Evolutionary conservation across 1,284 basidiomycete genomes (phyloP).

Genomic region (Tilletia walkeri): DNA sequence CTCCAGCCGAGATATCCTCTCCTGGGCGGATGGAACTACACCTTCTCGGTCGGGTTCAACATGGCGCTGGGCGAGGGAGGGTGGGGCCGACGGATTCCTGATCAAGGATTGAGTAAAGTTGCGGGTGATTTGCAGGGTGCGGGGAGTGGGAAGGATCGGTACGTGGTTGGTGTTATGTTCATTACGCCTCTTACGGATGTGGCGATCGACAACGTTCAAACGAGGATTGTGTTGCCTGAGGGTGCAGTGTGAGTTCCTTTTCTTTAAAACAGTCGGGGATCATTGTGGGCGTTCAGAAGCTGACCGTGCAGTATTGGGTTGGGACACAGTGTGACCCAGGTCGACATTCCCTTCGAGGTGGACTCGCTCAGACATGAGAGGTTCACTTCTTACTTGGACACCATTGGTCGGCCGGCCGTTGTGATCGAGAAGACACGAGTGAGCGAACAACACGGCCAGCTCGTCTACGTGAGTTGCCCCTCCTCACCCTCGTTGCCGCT

Average conservation of each 20-base stretch:
- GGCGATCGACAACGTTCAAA: slow-evolving; percentile 75
- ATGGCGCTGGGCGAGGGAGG: slow-evolving; percentile 57
- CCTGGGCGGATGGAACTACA: slow-evolving; percentile 96
- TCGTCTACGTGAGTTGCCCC: slow-evolving; percentile 29
- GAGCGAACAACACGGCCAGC: slow-evolving; percentile 20
- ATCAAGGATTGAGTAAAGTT: neutral
- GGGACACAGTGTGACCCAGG: slow-evolving; percentile 68
- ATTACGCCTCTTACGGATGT: slow-evolving; percentile 73
- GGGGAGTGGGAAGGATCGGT: slow-evolving; percentile 57
- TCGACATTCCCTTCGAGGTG: slow-evolving; percentile 75
- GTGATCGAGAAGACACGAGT: slow-evolving; percentile 61
- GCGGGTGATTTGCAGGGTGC: slow-evolving; percentile 58
- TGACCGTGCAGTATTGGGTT: slow-evolving; percentile 12
- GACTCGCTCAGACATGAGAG: slow-evolving; percentile 65
- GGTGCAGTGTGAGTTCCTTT: slow-evolving; percentile 74
- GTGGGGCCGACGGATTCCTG: slow-evolving; percentile 57
- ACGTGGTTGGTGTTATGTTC: slow-evolving; percentile 79
- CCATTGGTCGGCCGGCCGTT: slow-evolving; percentile 79
- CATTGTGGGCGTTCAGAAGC: neutral
- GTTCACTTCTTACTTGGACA: slow-evolving; percentile 87
- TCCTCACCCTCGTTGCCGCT: neutral
- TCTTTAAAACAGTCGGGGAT: no score
- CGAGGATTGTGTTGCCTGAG: slow-evolving; percentile 84
- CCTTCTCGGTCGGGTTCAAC: slow-evolving; percentile 90
- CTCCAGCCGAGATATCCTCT: slow-evolving; percentile 86